Evolutionary conservation across 176 grass and related monocot genomes (phyloP), one percentile per base, ranked within the genome.

Genomic region (Paspalum vaginatum): DNA sequence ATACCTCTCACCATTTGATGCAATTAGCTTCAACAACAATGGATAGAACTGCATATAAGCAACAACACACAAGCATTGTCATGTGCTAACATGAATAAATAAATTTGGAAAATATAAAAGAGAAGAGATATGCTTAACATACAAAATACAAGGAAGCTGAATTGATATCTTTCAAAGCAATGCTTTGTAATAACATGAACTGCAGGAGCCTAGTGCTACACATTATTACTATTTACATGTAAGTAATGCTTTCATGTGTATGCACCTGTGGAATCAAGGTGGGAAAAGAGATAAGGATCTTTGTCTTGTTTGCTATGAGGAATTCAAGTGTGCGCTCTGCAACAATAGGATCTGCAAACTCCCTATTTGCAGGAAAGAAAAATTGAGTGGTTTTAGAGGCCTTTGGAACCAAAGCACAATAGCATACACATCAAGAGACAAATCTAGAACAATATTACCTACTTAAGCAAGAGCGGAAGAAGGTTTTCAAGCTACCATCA

Each of bases 1-100:
- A 90, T 90, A 92, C 95, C 87, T 94, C 77, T 92, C 88, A 75
- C 92, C 95, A 83, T 94, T 94, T 85, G 92, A 98, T 86, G 91
- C 95, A 83, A 94, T 85, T 66, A 98, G 70, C 86, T 98, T 98
- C 70, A 98, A 74, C 12, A 98, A 78, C 81, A 98, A 84, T 20
- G 95, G 95, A 67, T 92, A 98, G 60, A 98, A 98, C 95, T 98
- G 88, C 60, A 70, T 56, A 80, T 62, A 67, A 57, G 87, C 12
- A 94, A 57, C 57, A 77, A 25, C 21, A 68, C 16, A 51, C 9
- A 83, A 74, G 41, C 60, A 82, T 79, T 40, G 46, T 38, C 53
- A 82, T n/a, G 17, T 70, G 39, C 26, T 87, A 20, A 41, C 79
- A 86, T 41, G 4, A 15, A 55, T 8, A 55, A 11, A 50, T 65